phyloP scores from a whole-genome alignment of 2,329 filamentous ascomycete species.

The Trichoderma sp. region DNA sequence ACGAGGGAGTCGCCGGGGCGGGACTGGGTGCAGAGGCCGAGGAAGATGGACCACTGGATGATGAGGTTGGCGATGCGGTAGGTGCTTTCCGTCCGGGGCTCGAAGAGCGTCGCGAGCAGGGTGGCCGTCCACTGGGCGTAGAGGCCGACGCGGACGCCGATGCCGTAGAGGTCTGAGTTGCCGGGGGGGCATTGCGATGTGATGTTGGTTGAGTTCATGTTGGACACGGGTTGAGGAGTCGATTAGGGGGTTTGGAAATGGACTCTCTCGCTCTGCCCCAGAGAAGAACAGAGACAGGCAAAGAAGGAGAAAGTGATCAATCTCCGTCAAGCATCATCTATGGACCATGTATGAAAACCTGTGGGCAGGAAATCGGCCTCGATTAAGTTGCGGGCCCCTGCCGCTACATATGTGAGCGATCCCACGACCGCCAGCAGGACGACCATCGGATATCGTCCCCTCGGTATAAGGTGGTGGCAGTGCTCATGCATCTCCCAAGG shows the following conservation, averaged over 20 bases:
- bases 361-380: neutral
- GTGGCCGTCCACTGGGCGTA: constrained; percentile 36
- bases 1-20: constrained; percentile 29
- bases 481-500: constrained; percentile 1
- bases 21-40: constrained; percentile 37
- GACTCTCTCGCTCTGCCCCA: too few relatives aligned
- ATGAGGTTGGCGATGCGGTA: constrained; percentile 38
- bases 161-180: constrained; percentile 37
- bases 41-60: constrained; percentile 36
- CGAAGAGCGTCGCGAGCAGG: constrained; percentile 34
- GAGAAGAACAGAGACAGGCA: too few relatives aligned
- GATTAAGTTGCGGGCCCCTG: constrained; percentile 18
- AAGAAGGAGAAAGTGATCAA: neutral
- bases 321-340: neutral
- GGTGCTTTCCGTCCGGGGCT: constrained; percentile 31
- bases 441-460: neutral
- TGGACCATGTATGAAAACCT: neutral
- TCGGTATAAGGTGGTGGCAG: neutral
- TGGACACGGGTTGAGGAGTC: too few relatives aligned
- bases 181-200: constrained; percentile 24
- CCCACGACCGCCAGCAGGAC: neutral
- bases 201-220: neutral
- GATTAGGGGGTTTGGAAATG: too few relatives aligned
- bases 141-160: constrained; percentile 36
- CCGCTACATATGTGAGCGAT: constrained; percentile 26